These are phyloP conservation scores for Paramecium sonneborni DNA, from an alignment of 73 alveolate species.

Conservation along the genomic window DNA sequence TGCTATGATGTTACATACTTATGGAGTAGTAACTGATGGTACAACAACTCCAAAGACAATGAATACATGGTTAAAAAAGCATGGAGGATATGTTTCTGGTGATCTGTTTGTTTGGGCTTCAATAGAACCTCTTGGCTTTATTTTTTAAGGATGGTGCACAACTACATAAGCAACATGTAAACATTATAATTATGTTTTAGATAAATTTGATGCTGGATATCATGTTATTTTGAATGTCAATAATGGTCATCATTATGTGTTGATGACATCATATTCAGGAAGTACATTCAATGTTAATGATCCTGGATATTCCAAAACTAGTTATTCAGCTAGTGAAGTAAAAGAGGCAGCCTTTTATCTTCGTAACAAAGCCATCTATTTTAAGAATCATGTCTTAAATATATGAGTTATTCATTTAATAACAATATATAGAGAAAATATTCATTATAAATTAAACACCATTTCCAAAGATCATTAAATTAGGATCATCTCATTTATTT, in stretches of 20 bases:
- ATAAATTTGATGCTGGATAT: slow-evolving; percentile 53
- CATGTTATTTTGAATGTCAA: slow-evolving; percentile 70
- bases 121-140: slow-evolving; percentile 62
- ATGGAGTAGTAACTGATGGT: slow-evolving; percentile 62
- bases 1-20: slow-evolving; percentile 64
- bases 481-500: too few species aligned
- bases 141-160: background rate
- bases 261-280: slow-evolving; percentile 63
- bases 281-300: slow-evolving; percentile 71
- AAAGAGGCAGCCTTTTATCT: background rate
- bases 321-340: background rate
- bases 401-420: background rate
- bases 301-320: slow-evolving; percentile 66
- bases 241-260: slow-evolving; percentile 76
- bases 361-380: background rate
- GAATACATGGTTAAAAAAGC: slow-evolving; percentile 69
- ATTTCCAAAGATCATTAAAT: too few species aligned
- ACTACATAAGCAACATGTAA: slow-evolving; percentile 13
- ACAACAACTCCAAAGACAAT: slow-evolving; percentile 65
- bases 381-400: background rate
- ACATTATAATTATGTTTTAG: background rate
- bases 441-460: too few species aligned
- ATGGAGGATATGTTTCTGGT: slow-evolving; percentile 73
- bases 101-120: slow-evolving; percentile 77
- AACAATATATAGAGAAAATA: too few species aligned